A percentile compares a stretch with the other conserved stretches of the same genome.
Conservation (phyloP, 2,329 filamentous ascomycete species). For the Nemania sp. region DNA sequence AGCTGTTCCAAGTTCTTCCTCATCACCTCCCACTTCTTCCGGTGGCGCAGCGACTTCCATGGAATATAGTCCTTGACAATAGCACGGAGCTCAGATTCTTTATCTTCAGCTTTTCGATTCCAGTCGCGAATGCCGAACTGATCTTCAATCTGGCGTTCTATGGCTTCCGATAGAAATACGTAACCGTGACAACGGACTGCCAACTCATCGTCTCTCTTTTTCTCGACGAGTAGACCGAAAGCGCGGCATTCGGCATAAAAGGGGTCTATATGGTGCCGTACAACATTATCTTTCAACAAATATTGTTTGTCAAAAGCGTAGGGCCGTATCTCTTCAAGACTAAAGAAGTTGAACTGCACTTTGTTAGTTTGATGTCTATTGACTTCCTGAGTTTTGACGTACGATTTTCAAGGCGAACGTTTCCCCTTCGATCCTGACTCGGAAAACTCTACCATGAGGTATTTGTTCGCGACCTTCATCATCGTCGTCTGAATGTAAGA, state of each 20-base stretch:
- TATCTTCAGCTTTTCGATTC: background rate
- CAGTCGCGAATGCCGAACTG: slow-evolving; percentile 2
- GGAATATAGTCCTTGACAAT: slow-evolving; percentile 3
- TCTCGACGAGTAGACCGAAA: background rate
- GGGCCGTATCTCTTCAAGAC: background rate
- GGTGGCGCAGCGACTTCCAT: background rate
- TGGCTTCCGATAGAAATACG: background rate
- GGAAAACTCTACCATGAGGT: background rate
- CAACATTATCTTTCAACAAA: background rate
- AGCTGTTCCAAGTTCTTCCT: slow-evolving; percentile 19
- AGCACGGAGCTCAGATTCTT: background rate
- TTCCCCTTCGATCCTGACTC: background rate
- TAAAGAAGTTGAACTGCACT: slow-evolving; percentile 1
- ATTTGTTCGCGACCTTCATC: background rate
- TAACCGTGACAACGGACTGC: slow-evolving; percentile 10
- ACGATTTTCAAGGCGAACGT: background rate
- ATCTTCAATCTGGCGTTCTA: slow-evolving; percentile 8
- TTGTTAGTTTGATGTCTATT: background rate
- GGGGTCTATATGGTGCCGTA: background rate
- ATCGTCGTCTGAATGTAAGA: background rate
- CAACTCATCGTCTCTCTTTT: background rate
- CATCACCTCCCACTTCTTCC: background rate
- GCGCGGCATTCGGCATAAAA: slow-evolving; percentile 7
- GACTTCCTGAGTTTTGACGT: background rate
- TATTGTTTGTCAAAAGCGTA: background rate